Evolutionary conservation across 2,329 filamentous ascomycete species (phyloP).

Genomic region (Apiospora sp.): DNA sequence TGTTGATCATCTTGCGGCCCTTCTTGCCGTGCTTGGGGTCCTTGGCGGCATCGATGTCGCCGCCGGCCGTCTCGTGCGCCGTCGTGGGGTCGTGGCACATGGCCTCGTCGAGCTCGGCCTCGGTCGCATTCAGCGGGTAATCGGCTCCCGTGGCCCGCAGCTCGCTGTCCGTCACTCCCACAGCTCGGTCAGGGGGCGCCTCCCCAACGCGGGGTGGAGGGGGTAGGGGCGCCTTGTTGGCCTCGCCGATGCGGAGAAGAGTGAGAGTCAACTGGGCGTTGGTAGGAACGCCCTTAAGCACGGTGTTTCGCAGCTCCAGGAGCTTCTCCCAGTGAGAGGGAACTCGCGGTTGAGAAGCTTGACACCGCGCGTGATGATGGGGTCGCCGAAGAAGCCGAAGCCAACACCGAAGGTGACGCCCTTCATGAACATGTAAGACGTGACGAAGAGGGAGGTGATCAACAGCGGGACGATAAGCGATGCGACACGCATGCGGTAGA

Average conservation of each 20-base stretch:
- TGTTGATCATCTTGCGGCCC: slow-evolving; percentile 60
- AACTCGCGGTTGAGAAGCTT: slow-evolving; percentile 65
- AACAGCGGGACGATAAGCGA: slow-evolving; percentile 60
- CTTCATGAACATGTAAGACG: slow-evolving; percentile 70
- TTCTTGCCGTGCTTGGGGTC: slow-evolving; percentile 51
- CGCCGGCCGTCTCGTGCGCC: slow-evolving; percentile 43
- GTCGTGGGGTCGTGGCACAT: slow-evolving; percentile 54
- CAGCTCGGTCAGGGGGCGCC: slow-evolving; percentile 47
- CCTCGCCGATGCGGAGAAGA: slow-evolving; percentile 81
- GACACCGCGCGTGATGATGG: slow-evolving; percentile 69
- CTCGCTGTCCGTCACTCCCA: slow-evolving; percentile 52
- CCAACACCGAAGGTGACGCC: slow-evolving; percentile 72
- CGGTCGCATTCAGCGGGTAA: slow-evolving; percentile 64
- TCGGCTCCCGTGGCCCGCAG: slow-evolving; percentile 57
- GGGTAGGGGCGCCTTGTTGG: slow-evolving; percentile 80
- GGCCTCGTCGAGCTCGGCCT: slow-evolving; percentile 72
- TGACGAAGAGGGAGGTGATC: slow-evolving; percentile 59
- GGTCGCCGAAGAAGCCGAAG: slow-evolving; percentile 82
- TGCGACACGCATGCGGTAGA: slow-evolving; percentile 63
- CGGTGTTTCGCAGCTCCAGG: slow-evolving; percentile 75
- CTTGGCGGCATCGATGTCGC: slow-evolving; percentile 56
- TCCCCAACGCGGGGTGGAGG: slow-evolving; percentile 54
- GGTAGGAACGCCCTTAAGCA: slow-evolving; percentile 84
- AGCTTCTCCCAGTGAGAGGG: slow-evolving; percentile 77
- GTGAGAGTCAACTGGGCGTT: slow-evolving; percentile 87